A percentile compares a stretch with the other conserved stretches of the same genome.
phyloP scores from a whole-genome alignment of 306 rosid species.

The Vicia sativa region DNA sequence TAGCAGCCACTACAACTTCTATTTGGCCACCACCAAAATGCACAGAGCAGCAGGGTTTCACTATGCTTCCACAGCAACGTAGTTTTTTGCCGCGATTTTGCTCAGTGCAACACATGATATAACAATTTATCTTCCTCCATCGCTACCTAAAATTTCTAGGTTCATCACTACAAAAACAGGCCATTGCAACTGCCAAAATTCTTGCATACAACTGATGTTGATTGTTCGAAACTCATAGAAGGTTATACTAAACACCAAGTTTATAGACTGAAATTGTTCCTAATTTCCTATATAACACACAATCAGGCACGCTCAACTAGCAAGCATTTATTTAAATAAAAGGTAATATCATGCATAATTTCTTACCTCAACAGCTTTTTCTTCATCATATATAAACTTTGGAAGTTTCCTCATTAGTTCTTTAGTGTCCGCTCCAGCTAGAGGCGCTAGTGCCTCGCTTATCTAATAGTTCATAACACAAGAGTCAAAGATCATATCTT shows the following conservation, averaged over 20 bases:
- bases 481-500: no score
- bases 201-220: no score
- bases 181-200: no score
- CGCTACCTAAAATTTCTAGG: no score
- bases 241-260: not conserved
- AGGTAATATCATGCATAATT: conserved; percentile 23
- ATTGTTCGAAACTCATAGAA: no score
- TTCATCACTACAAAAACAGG: no score
- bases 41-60: not conserved
- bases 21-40: not conserved
- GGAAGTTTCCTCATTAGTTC: conserved; percentile 71
- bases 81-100: no score
- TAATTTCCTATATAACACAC: not conserved
- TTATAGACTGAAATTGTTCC: not conserved
- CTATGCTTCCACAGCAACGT: no score
- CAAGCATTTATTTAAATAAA: conserved; percentile 29
- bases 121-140: no score
- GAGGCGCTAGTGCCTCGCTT: conserved; percentile 60
- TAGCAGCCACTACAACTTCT: not conserved
- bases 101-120: no score
- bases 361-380: conserved; percentile 68
- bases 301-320: conserved; percentile 10
- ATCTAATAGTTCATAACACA: conserved; percentile 42
- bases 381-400: conserved; percentile 69
- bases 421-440: conserved; percentile 59